A percentile compares a stretch with the other conserved stretches of the same genome.
These are phyloP conservation scores for Rubroboletus pulcherrimus DNA, from an alignment of 768 basidiomycete species.

Conservation along the genomic window DNA sequence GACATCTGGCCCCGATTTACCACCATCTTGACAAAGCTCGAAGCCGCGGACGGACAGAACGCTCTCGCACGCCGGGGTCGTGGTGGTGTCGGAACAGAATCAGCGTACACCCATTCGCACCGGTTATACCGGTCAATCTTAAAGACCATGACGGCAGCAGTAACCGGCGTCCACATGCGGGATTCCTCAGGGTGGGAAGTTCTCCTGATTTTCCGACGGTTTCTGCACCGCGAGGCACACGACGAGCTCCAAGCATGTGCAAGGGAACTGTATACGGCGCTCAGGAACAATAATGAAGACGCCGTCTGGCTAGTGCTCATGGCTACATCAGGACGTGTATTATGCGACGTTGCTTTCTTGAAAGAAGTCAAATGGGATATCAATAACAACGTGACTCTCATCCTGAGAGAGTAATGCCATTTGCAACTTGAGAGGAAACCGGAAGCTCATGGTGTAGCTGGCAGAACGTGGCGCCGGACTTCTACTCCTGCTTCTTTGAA, in stretches of 20 bases:
- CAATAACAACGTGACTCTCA: slow-evolving; percentile 32
- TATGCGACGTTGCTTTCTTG: slow-evolving; percentile 48
- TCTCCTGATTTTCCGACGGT: slow-evolving; percentile 68
- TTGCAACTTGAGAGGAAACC: not conserved
- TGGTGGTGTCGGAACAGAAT: slow-evolving; percentile 56
- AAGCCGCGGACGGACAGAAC: slow-evolving; percentile 57
- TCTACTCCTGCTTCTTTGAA: slow-evolving; percentile 82
- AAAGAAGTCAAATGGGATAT: slow-evolving; percentile 63
- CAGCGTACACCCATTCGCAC: slow-evolving; percentile 78
- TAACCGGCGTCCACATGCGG: slow-evolving; percentile 62
- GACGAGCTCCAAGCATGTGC: slow-evolving; percentile 72
- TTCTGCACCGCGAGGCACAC: slow-evolving; percentile 63
- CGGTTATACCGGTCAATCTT: slow-evolving; percentile 75
- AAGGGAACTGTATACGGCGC: slow-evolving; percentile 56
- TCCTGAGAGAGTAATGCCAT: slow-evolving; percentile 29
- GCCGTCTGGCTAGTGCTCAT: slow-evolving; percentile 78
- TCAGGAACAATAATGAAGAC: slow-evolving; percentile 66
- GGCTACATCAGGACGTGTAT: slow-evolving; percentile 46
- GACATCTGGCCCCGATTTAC: slow-evolving; percentile 89
- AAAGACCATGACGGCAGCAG: slow-evolving; percentile 65
- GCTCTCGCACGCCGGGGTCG: slow-evolving; percentile 59
- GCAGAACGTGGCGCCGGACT: slow-evolving; percentile 65
- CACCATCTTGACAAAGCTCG: slow-evolving; percentile 54
- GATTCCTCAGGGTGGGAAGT: slow-evolving; percentile 81
- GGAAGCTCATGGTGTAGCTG: slow-evolving; percentile 21